These are phyloP conservation scores for Cyclotella sp. DNA, from an alignment of 108 stramenopile species.

Conservation along the genomic window DNA sequence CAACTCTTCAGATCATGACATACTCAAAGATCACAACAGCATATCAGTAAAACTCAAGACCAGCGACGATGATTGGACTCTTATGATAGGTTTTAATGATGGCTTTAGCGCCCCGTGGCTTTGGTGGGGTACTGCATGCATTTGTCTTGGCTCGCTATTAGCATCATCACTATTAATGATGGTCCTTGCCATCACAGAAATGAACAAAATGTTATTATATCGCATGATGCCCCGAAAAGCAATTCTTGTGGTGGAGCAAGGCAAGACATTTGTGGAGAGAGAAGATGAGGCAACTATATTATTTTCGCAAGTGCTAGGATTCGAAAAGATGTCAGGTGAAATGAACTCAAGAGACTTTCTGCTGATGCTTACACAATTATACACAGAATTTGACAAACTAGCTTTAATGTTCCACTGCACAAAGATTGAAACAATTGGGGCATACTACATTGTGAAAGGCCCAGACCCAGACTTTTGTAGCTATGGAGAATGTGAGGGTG, in stretches of 20 bases:
- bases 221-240: slow-evolving; percentile 1
- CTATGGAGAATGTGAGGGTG: neutral
- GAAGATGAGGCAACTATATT: neutral
- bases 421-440: neutral
- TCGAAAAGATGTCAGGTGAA: neutral
- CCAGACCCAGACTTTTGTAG: neutral
- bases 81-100: neutral
- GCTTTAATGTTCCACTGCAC: neutral
- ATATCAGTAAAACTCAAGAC: neutral
- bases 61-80: neutral
- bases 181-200: neutral
- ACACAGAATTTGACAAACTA: neutral
- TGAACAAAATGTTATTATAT: neutral
- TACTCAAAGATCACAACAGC: neutral
- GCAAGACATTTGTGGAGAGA: neutral
- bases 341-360: neutral
- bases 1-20: neutral
- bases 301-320: neutral
- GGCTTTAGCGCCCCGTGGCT: neutral
- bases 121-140: neutral
- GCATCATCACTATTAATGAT: neutral
- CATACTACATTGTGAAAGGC: slow-evolving; percentile 6
- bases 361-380: neutral
- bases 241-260: neutral
- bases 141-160: neutral